Evolutionary conservation across 106 monocot species (phyloP), one percentile per base, ranked within the genome.

Genomic region (Allium fistulosum): DNA sequence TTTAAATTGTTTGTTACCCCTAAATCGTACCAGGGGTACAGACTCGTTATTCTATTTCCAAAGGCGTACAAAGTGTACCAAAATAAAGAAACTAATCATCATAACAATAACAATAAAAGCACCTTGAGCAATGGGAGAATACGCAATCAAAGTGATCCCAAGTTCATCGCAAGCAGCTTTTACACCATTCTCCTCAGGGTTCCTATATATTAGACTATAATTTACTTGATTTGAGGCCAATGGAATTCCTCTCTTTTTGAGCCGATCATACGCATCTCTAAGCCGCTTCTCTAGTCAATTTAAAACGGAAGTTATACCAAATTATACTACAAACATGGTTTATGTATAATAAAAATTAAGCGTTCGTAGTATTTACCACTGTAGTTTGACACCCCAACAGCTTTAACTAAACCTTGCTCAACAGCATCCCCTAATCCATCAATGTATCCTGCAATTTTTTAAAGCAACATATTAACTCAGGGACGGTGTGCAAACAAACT

Each of bases 371-470:
- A 73, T 45, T 66, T 53, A 99, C 99, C 92, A 52, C 85, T 99
- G 65, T 99, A 99, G 52, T 99, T 99, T 71, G 99, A 99, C 59
- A 99, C 99, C 10, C 99, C 99, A 52, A 99, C 93, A 64, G 99
- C 89, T 71, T 99, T 99, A 49, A 99, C 93, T 55, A 99, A 87
- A 7, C 99, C 99, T 66, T 90, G 72, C 69, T 99, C 92, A 62
- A 90, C 87, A 72, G 99, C 99, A 85, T 99, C 99, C 63, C 87
- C 99, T 66, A 99, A 87, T 52, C 99, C 99, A 85, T 99, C 93
- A 52, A 99, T 84, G 64, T 99, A 99, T 59, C 93, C 99, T 99
- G 53, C 51, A 74, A 57, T 37, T 49, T 66, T 62, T 62, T 17
- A 16, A 62, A 62, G 48, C 53, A 63, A 11, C 18, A 37, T 7